Percentiles rank a stretch among this genome's conserved stretches.
phyloP scores from a whole-genome alignment of 352 stramenopile genomes.

The Globisporangium takayamanum region DNA sequence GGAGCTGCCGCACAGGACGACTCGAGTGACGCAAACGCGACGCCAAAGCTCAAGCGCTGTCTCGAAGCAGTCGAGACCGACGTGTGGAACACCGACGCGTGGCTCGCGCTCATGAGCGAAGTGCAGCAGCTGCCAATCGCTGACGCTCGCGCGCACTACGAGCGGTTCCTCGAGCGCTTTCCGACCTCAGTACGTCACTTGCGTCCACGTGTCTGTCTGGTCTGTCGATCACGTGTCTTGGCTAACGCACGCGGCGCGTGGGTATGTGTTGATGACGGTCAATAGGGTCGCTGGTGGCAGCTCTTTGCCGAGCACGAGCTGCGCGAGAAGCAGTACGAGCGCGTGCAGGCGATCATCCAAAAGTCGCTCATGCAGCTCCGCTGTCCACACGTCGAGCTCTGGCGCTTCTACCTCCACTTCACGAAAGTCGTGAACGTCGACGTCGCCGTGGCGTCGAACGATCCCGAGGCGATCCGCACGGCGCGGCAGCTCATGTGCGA shows the following conservation, averaged over 20 bases:
- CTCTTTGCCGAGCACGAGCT: slow-evolving; percentile 83
- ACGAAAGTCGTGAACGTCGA: slow-evolving; percentile 82
- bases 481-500: slow-evolving; percentile 78
- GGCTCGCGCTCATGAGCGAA: slow-evolving; percentile 76
- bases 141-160: slow-evolving; percentile 70
- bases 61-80: slow-evolving; percentile 46
- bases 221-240: background rate
- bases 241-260: background rate
- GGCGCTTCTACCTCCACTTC: slow-evolving; percentile 86
- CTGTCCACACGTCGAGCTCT: slow-evolving; percentile 78
- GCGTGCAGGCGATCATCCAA: slow-evolving; percentile 84
- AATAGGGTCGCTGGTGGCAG: slow-evolving; percentile 78
- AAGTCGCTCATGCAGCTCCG: slow-evolving; percentile 83
- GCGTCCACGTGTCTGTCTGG: background rate
- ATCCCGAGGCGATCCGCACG: slow-evolving; percentile 44
- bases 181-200: slow-evolving; percentile 43
- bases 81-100: slow-evolving; percentile 70
- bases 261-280: background rate
- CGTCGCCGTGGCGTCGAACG: slow-evolving; percentile 55
- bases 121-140: slow-evolving; percentile 55
- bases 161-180: slow-evolving; percentile 64
- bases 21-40: slow-evolving; percentile 15
- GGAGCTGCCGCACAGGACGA: background rate
- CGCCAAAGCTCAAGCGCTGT: slow-evolving; percentile 61
- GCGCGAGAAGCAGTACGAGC: slow-evolving; percentile 79